Evolutionary conservation across 176 grass and related monocot species (phyloP).

Genomic region (Ensete ventricosum): DNA sequence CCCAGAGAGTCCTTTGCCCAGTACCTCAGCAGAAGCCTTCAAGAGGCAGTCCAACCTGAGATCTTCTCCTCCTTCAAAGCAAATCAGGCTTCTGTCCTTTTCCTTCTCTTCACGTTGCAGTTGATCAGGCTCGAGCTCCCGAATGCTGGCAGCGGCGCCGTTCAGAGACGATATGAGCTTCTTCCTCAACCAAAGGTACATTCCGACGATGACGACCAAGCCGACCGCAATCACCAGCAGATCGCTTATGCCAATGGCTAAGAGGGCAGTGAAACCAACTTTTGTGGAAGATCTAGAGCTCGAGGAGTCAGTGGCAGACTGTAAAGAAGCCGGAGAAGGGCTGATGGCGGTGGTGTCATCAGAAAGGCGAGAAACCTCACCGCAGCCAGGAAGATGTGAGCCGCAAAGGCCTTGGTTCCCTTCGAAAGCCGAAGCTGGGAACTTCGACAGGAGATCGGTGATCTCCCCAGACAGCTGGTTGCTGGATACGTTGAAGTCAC

Average conservation of each 20-base stretch:
- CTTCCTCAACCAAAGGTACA: slow-evolving; percentile 45
- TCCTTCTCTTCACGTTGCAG: slow-evolving; percentile 11
- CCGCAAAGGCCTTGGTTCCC: slow-evolving; percentile 42
- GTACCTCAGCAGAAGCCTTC: slow-evolving; percentile 65
- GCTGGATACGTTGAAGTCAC: slow-evolving; percentile 38
- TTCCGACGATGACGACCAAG: slow-evolving; percentile 22
- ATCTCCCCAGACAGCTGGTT: slow-evolving; percentile 40
- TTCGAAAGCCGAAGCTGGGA: slow-evolving; percentile 35
- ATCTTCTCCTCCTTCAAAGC: slow-evolving; percentile 63
- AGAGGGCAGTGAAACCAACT: slow-evolving; percentile 27
- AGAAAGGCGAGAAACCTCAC: slow-evolving; percentile 13
- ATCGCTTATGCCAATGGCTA: slow-evolving; percentile 46
- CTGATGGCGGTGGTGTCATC: slow-evolving; percentile 6
- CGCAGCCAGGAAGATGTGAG: slow-evolving; percentile 33
- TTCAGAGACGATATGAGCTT: slow-evolving; percentile 28
- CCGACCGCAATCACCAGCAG: slow-evolving; percentile 32
- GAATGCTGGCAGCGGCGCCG: slow-evolving; percentile 1
- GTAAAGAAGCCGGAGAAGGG: background rate
- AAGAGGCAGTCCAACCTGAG: slow-evolving; percentile 59
- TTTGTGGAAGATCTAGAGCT: slow-evolving; percentile 16
- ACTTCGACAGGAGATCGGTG: slow-evolving; percentile 28
- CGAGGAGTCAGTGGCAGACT: background rate
- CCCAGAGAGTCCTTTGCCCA: slow-evolving; percentile 68
- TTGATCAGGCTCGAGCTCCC: slow-evolving; percentile 23
- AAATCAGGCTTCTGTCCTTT: slow-evolving; percentile 35